Evolutionary conservation across 371 early-diverging fungal genomes (phyloP).

Genomic region (Circinella umbellata): DNA sequence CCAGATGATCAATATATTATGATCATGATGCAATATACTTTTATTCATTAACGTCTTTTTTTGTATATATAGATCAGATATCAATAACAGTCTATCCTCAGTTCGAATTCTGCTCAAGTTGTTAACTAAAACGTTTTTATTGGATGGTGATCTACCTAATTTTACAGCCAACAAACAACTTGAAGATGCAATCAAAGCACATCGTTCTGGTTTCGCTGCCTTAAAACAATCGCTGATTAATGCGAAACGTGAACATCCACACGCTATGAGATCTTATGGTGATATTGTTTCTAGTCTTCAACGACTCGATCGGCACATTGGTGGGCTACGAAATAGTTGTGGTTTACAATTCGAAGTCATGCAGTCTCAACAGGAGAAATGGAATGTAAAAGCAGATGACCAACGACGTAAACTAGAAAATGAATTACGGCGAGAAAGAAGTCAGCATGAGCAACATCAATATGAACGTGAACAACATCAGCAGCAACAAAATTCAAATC

Average conservation of each 20-base stretch:
- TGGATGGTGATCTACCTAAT: slow-evolving; percentile 63
- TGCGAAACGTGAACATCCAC: slow-evolving; percentile 62
- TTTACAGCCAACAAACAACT: slow-evolving; percentile 52
- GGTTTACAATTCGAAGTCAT: slow-evolving; percentile 67
- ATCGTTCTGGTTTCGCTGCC: slow-evolving; percentile 65
- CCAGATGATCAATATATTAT: neutral
- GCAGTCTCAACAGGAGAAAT: slow-evolving; percentile 16
- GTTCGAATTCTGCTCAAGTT: slow-evolving; percentile 57
- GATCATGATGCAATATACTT: neutral
- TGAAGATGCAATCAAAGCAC: slow-evolving; percentile 57
- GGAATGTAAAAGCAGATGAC: slow-evolving; percentile 16
- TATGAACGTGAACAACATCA: neutral
- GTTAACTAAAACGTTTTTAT: slow-evolving; percentile 68
- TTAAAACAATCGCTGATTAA: slow-evolving; percentile 61
- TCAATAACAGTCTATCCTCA: slow-evolving; percentile 53
- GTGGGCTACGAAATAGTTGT: slow-evolving; percentile 68
- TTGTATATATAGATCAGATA: slow-evolving; percentile 46
- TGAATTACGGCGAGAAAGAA: slow-evolving; percentile 24
- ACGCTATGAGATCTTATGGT: slow-evolving; percentile 45
- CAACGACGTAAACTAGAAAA: slow-evolving; percentile 22
- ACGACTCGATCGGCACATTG: slow-evolving; percentile 67
- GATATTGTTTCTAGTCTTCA: slow-evolving; percentile 55
- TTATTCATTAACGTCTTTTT: neutral
- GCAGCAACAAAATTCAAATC: neutral
- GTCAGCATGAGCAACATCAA: neutral